A percentile compares a stretch with the other conserved stretches of the same genome.
Evolutionary conservation across 2,329 filamentous ascomycete species (phyloP).

Genomic region (Phialophora verrucosa): DNA sequence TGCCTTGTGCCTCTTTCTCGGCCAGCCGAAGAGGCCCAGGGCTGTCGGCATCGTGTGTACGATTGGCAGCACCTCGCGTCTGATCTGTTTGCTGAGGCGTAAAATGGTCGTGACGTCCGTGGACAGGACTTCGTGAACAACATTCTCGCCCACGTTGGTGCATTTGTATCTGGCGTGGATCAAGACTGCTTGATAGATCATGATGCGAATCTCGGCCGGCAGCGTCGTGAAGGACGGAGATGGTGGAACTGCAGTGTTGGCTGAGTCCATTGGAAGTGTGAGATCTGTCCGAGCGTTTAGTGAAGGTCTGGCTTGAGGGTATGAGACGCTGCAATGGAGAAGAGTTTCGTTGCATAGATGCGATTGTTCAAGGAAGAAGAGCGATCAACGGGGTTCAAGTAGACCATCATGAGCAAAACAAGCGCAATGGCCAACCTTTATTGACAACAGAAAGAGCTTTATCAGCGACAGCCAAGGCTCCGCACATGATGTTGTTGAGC

Average conservation of each 20-base stretch:
- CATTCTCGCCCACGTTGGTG: background rate
- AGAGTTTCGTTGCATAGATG: background rate
- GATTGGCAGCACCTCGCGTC: background rate
- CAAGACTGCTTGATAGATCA: background rate
- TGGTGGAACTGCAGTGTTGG: background rate
- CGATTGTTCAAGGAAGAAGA: background rate
- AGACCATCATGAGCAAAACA: background rate
- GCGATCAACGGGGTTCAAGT: background rate
- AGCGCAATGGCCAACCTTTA: background rate
- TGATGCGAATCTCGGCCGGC: background rate
- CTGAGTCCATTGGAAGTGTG: background rate
- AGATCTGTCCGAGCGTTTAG: background rate
- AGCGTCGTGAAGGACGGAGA: background rate
- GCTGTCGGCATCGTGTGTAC: too few species aligned
- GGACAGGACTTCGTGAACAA: too few species aligned
- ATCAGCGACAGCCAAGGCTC: background rate
- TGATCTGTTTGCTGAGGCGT: background rate
- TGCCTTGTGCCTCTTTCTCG: too few species aligned
- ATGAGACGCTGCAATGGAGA: background rate
- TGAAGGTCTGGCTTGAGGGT: background rate
- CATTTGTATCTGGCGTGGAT: background rate
- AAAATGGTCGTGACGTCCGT: too few species aligned
- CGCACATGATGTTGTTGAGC: background rate
- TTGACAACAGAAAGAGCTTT: background rate
- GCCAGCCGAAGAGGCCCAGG: too few species aligned